A percentile compares a stretch with the other conserved stretches of the same genome.
Conservation (phyloP, 495 filamentous ascomycete genomes). For the Neurospora discreta region DNA sequence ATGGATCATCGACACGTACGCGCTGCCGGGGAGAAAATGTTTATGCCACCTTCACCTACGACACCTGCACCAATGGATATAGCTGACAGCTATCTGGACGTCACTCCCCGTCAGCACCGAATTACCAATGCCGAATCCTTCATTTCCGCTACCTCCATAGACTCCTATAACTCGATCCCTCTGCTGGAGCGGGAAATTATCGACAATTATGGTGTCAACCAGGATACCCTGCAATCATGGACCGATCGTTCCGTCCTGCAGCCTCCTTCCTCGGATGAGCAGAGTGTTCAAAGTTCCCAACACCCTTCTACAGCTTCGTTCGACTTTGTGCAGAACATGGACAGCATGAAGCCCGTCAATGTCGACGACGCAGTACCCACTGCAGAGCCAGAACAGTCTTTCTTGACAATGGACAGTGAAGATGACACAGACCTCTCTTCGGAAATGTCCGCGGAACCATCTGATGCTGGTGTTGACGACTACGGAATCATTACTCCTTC, state of each 20-base stretch:
- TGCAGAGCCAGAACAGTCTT: slow-evolving; percentile 38
- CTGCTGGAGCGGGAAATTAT: slow-evolving; percentile 63
- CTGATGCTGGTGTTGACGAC: slow-evolving; percentile 37
- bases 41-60: slow-evolving; percentile 13
- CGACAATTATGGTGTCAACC: slow-evolving; percentile 37
- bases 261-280: slow-evolving; percentile 22
- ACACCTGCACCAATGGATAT: slow-evolving; percentile 10
- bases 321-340: slow-evolving; percentile 37
- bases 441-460: slow-evolving; percentile 61
- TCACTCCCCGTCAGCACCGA: slow-evolving; percentile 6
- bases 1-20: slow-evolving; percentile 36
- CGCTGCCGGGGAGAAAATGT: slow-evolving; percentile 23
- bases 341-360: slow-evolving; percentile 30
- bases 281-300: slow-evolving; percentile 22
- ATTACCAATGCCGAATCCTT: slow-evolving; percentile 31
- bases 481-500: slow-evolving; percentile 18
- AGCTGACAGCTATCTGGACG: slow-evolving; percentile 14
- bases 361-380: slow-evolving; percentile 13
- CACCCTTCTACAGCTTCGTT: slow-evolving; percentile 25
- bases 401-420: slow-evolving; percentile 57
- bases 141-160: slow-evolving; percentile 34
- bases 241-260: slow-evolving; percentile 34
- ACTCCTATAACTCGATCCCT: slow-evolving; percentile 67
- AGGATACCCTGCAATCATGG: slow-evolving; percentile 28
- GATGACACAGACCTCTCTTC: slow-evolving; percentile 68